phyloP scores from a whole-genome alignment of 2,329 filamentous ascomycete genomes.

The Aspergillus pseudoviridinutans region DNA sequence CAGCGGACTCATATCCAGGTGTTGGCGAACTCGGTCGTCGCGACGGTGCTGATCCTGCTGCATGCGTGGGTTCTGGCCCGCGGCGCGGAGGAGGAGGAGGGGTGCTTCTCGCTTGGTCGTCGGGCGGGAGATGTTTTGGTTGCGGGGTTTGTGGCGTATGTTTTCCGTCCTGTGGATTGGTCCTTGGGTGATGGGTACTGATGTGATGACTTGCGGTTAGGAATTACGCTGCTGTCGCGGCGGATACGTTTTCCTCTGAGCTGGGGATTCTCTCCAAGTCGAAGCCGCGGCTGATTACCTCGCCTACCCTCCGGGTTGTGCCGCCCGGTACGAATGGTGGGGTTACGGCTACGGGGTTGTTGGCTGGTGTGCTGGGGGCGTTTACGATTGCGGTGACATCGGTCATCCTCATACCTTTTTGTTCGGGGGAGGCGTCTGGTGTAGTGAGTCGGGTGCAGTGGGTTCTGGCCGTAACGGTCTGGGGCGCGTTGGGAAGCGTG shows the following conservation, averaged over 20 bases:
- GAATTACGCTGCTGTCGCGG: conserved; percentile 87
- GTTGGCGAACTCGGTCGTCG: conserved; percentile 79
- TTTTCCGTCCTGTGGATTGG: background rate
- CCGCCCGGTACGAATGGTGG: conserved; percentile 92
- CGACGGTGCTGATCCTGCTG: conserved; percentile 59
- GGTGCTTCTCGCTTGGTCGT: conserved; percentile 39
- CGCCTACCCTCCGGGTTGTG: conserved; percentile 68
- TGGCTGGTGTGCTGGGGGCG: conserved; percentile 70
- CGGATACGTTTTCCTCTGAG: conserved; percentile 93
- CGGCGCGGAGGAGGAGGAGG: conserved; percentile 3
- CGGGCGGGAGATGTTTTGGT: conserved; percentile 34
- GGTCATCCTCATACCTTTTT: conserved; percentile 66
- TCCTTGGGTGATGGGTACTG: background rate
- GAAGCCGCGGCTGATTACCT: conserved; percentile 80
- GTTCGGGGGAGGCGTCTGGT: conserved; percentile 36
- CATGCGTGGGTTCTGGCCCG: conserved; percentile 45
- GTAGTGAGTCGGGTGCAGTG: conserved; percentile 53
- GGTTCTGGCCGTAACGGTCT: conserved; percentile 57
- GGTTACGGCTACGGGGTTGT: conserved; percentile 70
- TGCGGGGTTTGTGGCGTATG: conserved; percentile 40
- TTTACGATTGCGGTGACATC: conserved; percentile 65
- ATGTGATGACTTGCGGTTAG: conserved; percentile 16
- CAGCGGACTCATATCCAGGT: conserved; percentile 84
- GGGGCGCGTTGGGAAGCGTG: conserved; percentile 75
- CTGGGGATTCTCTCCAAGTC: conserved; percentile 80